phyloP scores from a whole-genome alignment of 2,329 filamentous ascomycete genomes.

The Coniella lustricola region DNA sequence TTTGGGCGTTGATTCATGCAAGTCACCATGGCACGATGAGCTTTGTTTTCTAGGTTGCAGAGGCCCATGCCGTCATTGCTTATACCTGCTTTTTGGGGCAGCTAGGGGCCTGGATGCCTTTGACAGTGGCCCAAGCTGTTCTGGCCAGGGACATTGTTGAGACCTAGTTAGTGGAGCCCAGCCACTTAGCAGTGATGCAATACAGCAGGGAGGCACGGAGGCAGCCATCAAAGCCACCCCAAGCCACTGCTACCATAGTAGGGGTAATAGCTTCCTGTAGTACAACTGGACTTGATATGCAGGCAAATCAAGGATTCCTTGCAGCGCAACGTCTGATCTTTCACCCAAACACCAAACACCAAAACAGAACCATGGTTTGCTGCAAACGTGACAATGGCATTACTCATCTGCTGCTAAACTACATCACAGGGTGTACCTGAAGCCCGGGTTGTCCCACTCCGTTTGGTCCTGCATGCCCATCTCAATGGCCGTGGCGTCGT shows the following conservation, averaged over 20 bases:
- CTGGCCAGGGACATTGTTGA: slow-evolving; percentile 2
- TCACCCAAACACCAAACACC: not conserved
- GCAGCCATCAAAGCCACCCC: not conserved
- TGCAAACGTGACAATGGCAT: too few species aligned
- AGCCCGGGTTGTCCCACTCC: slow-evolving; percentile 26
- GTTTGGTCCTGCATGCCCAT: slow-evolving; percentile 26
- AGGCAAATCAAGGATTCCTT: too few species aligned
- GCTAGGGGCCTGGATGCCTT: slow-evolving; percentile 7
- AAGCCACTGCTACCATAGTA: not conserved
- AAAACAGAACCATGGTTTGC: too few species aligned
- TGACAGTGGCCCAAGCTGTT: slow-evolving; percentile 2
- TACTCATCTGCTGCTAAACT: not conserved
- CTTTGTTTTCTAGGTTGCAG: not conserved
- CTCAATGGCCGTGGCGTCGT: slow-evolving; percentile 25
- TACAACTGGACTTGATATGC: too few species aligned
- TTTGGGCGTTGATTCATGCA: not conserved
- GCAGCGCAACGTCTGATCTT: too few species aligned
- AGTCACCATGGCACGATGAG: not conserved
- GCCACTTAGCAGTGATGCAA: not conserved
- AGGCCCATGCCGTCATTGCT: slow-evolving; percentile 12
- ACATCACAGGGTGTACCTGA: slow-evolving; percentile 21
- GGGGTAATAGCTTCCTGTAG: too few species aligned
- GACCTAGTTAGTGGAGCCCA: not conserved
- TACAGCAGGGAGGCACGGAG: not conserved
- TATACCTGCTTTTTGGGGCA: not conserved